A percentile compares a stretch with the other conserved stretches of the same genome.
Conservation (phyloP, 2,329 filamentous ascomycete genomes). For the Davidsoniella australis region DNA sequence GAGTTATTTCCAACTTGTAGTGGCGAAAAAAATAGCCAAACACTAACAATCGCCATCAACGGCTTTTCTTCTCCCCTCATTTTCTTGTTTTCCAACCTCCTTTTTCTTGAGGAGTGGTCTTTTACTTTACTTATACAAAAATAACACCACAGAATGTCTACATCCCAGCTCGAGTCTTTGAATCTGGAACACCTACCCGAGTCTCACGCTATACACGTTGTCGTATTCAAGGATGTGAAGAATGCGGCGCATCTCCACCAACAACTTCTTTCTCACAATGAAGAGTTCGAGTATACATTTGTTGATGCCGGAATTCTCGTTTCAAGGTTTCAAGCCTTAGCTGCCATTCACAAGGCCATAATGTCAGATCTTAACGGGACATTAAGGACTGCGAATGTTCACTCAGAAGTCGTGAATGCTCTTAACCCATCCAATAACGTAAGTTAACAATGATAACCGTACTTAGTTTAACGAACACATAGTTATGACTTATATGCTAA, state of each 20-base stretch:
- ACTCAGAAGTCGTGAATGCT: constrained; percentile 72
- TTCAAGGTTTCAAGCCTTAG: constrained; percentile 54
- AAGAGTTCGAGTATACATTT: constrained; percentile 82
- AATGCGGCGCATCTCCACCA: constrained; percentile 66
- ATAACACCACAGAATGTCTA: neutral
- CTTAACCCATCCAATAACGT: constrained; percentile 74
- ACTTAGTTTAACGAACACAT: neutral
- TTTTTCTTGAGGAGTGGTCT: neutral
- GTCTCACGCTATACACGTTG: constrained; percentile 50
- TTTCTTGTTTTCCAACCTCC: neutral
- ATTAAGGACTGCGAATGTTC: constrained; percentile 67
- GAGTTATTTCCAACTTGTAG: too few species aligned
- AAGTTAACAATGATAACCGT: constrained; percentile 9
- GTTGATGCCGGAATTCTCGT: constrained; percentile 69
- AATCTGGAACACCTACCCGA: constrained; percentile 58
- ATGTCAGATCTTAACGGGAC: constrained; percentile 42
- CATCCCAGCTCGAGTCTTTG: constrained; percentile 41
- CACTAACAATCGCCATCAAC: too few species aligned
- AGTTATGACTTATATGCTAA: neutral
- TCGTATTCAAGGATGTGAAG: constrained; percentile 56
- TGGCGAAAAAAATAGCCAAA: too few species aligned
- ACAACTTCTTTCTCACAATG: constrained; percentile 72
- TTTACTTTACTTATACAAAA: neutral
- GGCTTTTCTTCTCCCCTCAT: too few species aligned
- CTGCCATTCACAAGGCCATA: constrained; percentile 63